Percentiles rank a stretch among this genome's conserved stretches.
These are phyloP conservation scores for Aspergillus neoniger DNA, from an alignment of 2,329 filamentous ascomycete genomes.

Conservation along the genomic window DNA sequence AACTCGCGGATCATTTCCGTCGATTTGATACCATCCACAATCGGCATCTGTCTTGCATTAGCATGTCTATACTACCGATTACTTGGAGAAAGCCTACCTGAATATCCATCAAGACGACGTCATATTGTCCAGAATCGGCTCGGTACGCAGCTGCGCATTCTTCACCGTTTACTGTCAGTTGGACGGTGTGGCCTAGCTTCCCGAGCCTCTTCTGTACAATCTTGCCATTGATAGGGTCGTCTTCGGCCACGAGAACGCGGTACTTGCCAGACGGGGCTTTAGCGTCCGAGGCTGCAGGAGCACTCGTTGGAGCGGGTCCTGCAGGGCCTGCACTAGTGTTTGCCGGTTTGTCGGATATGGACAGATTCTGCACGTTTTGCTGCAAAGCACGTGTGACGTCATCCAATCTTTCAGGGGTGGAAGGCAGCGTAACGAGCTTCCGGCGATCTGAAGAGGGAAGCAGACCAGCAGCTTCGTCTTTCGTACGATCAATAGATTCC, in stretches of 20 bases:
- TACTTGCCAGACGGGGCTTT: constrained; percentile 5
- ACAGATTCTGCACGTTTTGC: background rate
- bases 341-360: background rate
- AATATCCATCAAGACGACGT: constrained; percentile 90
- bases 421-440: background rate
- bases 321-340: background rate
- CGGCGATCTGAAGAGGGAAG: background rate
- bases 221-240: constrained; percentile 84
- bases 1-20: constrained; percentile 80
- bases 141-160: constrained; percentile 75
- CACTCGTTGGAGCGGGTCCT: background rate
- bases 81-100: constrained; percentile 61
- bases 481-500: background rate
- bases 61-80: background rate
- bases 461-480: background rate
- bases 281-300: background rate
- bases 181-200: constrained; percentile 71
- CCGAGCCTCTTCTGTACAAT: constrained; percentile 80
- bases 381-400: background rate
- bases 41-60: constrained; percentile 72
- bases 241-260: constrained; percentile 75
- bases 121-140: constrained; percentile 65
- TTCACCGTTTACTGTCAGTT: constrained; percentile 78
- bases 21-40: constrained; percentile 81
- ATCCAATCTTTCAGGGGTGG: background rate